phyloP scores from a whole-genome alignment of 2,329 filamentous ascomycete genomes.

The Monilinia fructicola region DNA sequence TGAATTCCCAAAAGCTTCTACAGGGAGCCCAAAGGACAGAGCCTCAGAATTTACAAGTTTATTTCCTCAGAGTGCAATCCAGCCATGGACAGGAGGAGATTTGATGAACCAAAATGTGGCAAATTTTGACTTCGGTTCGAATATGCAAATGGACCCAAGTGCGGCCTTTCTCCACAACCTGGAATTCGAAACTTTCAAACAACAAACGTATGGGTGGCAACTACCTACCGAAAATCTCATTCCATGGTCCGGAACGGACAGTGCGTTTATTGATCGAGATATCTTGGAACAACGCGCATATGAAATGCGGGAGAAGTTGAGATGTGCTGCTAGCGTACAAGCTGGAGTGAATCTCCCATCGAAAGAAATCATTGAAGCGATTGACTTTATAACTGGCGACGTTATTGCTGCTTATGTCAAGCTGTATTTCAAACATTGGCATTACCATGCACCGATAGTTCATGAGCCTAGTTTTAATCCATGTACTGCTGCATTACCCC shows the following conservation, averaged over 20 bases:
- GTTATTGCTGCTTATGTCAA: constrained; percentile 35
- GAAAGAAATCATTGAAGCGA: constrained; percentile 35
- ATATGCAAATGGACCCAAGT: constrained; percentile 28
- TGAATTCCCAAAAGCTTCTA: constrained; percentile 36
- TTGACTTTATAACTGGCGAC: constrained; percentile 35
- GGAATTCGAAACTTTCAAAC: constrained; percentile 37
- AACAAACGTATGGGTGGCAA: constrained; percentile 34
- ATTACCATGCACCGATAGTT: constrained; percentile 40
- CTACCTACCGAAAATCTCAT: constrained; percentile 33
- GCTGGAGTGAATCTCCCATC: constrained; percentile 30
- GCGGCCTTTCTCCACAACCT: constrained; percentile 33
- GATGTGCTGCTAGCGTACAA: constrained; percentile 31
- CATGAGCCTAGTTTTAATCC: constrained; percentile 39
- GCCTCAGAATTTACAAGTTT: constrained; percentile 25
- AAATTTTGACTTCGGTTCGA: constrained; percentile 24
- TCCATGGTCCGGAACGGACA: constrained; percentile 30
- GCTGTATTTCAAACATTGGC: constrained; percentile 40
- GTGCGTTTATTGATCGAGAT: constrained; percentile 29
- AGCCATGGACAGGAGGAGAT: constrained; percentile 21
- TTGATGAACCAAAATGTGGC: neutral
- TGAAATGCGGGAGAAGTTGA: constrained; percentile 38
- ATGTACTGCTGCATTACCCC: constrained; percentile 35
- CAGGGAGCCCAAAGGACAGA: constrained; percentile 29
- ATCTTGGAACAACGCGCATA: constrained; percentile 35
- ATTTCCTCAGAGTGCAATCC: constrained; percentile 24